Percentiles rank a stretch among this genome's conserved stretches.
These are phyloP conservation scores for Gamsiella multidivaricata DNA, from an alignment of 192 early-diverging fungal species.

Conservation along the genomic window DNA sequence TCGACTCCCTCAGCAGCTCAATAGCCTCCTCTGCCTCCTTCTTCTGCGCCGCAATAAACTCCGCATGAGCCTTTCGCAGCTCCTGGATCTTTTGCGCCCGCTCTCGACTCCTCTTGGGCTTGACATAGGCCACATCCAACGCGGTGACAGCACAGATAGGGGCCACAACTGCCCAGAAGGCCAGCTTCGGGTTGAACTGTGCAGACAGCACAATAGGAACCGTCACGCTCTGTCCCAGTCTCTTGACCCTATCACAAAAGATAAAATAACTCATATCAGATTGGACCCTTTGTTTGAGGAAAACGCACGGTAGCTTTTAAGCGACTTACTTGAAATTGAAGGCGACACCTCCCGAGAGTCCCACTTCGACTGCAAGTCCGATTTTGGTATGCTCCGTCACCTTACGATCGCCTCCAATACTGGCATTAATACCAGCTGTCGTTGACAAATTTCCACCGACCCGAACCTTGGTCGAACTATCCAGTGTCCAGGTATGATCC, in stretches of 20 bases:
- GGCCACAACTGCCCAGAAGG: constrained; percentile 62
- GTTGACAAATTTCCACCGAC: constrained; percentile 62
- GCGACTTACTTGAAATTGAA: constrained; percentile 63
- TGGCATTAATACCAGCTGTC: constrained; percentile 57
- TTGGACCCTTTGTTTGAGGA: neutral
- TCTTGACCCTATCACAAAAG: constrained; percentile 56
- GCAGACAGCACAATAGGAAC: constrained; percentile 74
- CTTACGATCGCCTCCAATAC: constrained; percentile 66
- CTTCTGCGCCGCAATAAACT: constrained; percentile 71
- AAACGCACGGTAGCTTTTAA: no score
- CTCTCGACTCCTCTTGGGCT: constrained; percentile 67
- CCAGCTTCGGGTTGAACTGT: constrained; percentile 64
- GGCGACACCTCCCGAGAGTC: constrained; percentile 67
- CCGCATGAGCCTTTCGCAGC: constrained; percentile 72
- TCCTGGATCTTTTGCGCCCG: constrained; percentile 55
- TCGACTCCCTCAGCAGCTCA: constrained; percentile 73
- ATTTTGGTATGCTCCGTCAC: constrained; percentile 65
- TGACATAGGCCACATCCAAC: constrained; percentile 68
- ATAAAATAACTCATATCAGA: neutral
- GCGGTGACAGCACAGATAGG: constrained; percentile 66
- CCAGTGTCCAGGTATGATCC: constrained; percentile 61
- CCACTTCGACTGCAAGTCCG: constrained; percentile 69
- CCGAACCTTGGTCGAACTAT: constrained; percentile 56
- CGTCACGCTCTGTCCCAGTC: constrained; percentile 74
- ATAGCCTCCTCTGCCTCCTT: constrained; percentile 85